Conservation (phyloP, 495 filamentous ascomycete genomes). For the Penicillium taxi region DNA sequence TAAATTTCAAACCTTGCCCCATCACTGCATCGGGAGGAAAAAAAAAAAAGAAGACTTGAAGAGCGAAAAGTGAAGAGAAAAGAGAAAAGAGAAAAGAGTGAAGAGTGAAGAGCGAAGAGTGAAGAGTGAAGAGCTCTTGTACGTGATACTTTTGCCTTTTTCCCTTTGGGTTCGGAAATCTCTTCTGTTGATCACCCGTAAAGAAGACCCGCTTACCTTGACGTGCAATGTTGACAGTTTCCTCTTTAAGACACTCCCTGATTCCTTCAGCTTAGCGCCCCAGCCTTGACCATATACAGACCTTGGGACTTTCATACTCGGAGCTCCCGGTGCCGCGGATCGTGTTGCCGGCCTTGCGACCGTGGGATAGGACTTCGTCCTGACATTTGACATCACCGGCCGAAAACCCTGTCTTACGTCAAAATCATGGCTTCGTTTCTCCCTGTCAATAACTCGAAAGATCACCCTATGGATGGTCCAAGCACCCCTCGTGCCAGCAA, state of each 20-base stretch:
- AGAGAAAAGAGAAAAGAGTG: neutral
- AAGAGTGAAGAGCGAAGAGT: too few species aligned
- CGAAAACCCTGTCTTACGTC: conserved; percentile 23
- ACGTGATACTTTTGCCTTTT: too few species aligned
- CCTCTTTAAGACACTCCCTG: conserved; percentile 14
- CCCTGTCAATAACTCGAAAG: conserved; percentile 65
- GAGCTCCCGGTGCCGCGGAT: conserved; percentile 14
- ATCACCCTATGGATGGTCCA: conserved; percentile 45
- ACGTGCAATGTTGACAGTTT: conserved; percentile 21
- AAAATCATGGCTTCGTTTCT: conserved; percentile 55
- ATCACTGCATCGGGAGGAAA: too few species aligned
- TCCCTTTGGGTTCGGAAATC: too few species aligned
- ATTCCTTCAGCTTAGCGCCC: conserved; percentile 14
- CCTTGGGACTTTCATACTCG: conserved; percentile 10
- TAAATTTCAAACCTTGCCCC: too few species aligned
- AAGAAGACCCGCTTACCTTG: too few species aligned
- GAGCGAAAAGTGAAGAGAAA: neutral
- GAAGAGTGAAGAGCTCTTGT: too few species aligned
- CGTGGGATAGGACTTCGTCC: conserved; percentile 14
- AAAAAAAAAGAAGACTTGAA: neutral
- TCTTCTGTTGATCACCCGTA: too few species aligned
- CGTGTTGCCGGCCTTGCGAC: conserved; percentile 18
- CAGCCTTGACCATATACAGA: conserved; percentile 12
- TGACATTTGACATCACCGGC: conserved; percentile 41
- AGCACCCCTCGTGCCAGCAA: conserved; percentile 53